A percentile compares a stretch with the other conserved stretches of the same genome.
These are phyloP conservation scores for Mortierella sp. DNA, from an alignment of 371 early-diverging fungal genomes.

Conservation along the genomic window DNA sequence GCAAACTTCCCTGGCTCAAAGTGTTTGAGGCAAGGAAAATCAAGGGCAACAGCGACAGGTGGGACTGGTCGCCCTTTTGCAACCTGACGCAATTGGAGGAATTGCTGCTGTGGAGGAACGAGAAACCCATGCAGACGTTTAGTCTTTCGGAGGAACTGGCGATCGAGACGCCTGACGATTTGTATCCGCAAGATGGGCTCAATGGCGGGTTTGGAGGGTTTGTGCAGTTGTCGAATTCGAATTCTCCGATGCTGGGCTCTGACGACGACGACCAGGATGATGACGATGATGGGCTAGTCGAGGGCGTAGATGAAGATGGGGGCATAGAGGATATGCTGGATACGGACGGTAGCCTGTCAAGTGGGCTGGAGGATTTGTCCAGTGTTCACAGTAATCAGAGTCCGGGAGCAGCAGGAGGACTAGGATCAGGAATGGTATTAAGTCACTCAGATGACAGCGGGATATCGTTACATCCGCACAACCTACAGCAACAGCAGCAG, in stretches of 20 bases:
- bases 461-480: neutral
- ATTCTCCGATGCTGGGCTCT: neutral
- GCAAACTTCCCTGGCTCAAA: slow-evolving; percentile 29
- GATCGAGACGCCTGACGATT: slow-evolving; percentile 26
- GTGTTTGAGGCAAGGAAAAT: slow-evolving; percentile 40
- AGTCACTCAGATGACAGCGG: slow-evolving; percentile 20
- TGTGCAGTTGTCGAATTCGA: slow-evolving; percentile 27
- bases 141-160: slow-evolving; percentile 19
- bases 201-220: slow-evolving; percentile 34
- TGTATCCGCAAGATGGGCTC: slow-evolving; percentile 33
- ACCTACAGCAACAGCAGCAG: neutral
- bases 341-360: neutral
- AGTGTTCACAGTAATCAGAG: slow-evolving; percentile 25
- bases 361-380: slow-evolving; percentile 8
- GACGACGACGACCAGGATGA: neutral
- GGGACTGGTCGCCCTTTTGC: slow-evolving; percentile 48
- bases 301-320: neutral
- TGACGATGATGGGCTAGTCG: neutral
- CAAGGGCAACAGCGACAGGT: slow-evolving; percentile 34
- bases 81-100: slow-evolving; percentile 26
- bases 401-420: neutral
- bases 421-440: neutral
- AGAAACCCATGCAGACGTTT: slow-evolving; percentile 36
- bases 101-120: slow-evolving; percentile 41
- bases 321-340: neutral